Evolutionary conservation across 2,329 filamentous ascomycete genomes (phyloP).

Genomic region (Fusarium austroafricanum): DNA sequence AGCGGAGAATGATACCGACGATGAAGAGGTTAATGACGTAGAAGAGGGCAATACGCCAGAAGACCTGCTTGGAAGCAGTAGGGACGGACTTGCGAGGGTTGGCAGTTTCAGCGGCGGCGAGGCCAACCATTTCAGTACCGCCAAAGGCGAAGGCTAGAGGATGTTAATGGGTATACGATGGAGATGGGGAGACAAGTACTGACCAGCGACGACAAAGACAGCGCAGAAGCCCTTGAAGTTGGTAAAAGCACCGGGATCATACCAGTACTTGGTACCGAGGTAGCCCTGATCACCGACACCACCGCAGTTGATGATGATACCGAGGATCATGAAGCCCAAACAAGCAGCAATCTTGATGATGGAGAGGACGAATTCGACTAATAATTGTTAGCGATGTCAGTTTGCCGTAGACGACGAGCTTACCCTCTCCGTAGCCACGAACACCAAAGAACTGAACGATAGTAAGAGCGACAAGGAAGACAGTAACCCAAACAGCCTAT

Average conservation of each 20-base stretch:
- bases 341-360: constrained; percentile 72
- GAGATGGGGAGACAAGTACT: fast-evolving
- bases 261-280: constrained; percentile 83
- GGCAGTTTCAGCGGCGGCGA: constrained; percentile 80
- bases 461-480: constrained; percentile 82
- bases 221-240: constrained; percentile 84
- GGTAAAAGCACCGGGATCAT: constrained; percentile 81
- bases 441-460: constrained; percentile 89
- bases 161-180: background rate
- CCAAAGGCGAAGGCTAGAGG: constrained; percentile 71
- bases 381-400: fast-evolving
- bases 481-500: constrained; percentile 78
- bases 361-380: constrained; percentile 84
- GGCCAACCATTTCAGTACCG: constrained; percentile 79
- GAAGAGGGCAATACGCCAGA: constrained; percentile 93
- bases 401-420: fast-evolving
- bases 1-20: constrained; percentile 84
- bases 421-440: constrained; percentile 83
- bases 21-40: constrained; percentile 86
- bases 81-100: constrained; percentile 85
- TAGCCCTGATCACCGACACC: constrained; percentile 79
- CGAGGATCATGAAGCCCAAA: constrained; percentile 72
- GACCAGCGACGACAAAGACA: constrained; percentile 76
- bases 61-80: constrained; percentile 90
- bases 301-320: constrained; percentile 85